Conservation (phyloP, 441 rosid species). For the Rhodomyrtus psidioides region DNA sequence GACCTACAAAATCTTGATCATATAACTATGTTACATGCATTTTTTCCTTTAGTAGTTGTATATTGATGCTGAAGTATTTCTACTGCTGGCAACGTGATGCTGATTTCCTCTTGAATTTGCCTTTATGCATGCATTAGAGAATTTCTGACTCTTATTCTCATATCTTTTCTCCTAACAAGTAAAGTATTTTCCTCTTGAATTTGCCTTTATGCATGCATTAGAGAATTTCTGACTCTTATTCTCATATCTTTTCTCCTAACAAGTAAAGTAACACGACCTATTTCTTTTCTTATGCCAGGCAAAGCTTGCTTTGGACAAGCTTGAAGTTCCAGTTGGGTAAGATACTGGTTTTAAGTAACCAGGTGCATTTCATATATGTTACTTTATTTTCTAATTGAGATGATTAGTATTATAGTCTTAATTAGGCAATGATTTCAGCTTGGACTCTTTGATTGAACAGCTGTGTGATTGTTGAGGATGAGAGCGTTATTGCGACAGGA, state of each 20-base stretch:
- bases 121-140: background rate
- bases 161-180: background rate
- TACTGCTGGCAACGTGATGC: background rate
- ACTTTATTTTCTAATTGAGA: background rate
- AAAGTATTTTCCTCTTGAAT: background rate
- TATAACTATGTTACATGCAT: no score
- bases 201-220: background rate
- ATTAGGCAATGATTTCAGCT: background rate
- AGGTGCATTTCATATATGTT: background rate
- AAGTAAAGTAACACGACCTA: background rate
- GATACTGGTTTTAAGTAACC: background rate
- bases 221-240: background rate
- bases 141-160: background rate
- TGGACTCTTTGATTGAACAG: slow-evolving; percentile 25
- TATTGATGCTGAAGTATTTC: background rate
- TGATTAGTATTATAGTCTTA: background rate
- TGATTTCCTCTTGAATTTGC: background rate
- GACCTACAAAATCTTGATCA: background rate
- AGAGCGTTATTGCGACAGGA: slow-evolving; percentile 69
- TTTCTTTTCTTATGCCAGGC: background rate
- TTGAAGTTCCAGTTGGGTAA: background rate
- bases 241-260: background rate
- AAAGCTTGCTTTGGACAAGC: background rate
- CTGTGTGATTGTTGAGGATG: slow-evolving; percentile 64
- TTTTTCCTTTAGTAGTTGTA: background rate